Evolutionary conservation across 495 filamentous ascomycete genomes (phyloP).

Genomic region (Letharia lupina): DNA sequence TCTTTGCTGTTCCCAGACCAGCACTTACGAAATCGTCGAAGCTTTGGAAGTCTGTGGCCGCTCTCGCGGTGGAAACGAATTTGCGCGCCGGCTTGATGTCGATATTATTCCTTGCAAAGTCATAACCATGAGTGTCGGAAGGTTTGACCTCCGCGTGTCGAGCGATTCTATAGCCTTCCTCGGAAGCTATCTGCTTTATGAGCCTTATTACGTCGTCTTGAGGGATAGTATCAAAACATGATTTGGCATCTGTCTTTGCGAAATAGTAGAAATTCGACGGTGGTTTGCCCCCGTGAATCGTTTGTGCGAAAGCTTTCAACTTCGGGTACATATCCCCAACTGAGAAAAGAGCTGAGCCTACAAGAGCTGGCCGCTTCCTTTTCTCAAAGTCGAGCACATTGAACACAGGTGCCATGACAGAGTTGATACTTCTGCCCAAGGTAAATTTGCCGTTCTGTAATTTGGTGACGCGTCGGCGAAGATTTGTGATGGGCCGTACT

Average conservation of each 20-base stretch:
- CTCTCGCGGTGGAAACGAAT: conserved; percentile 54
- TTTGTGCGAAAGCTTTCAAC: conserved; percentile 58
- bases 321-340: conserved; percentile 73
- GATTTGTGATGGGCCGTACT: conserved; percentile 78
- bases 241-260: conserved; percentile 83
- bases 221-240: conserved; percentile 93
- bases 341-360: conserved; percentile 74
- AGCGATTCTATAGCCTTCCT: conserved; percentile 59
- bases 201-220: conserved; percentile 63
- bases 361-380: conserved; percentile 44
- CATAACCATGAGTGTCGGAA: conserved; percentile 25
- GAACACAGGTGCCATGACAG: conserved; percentile 63
- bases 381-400: conserved; percentile 73
- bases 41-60: conserved; percentile 40
- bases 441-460: conserved; percentile 43
- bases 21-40: conserved; percentile 49
- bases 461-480: conserved; percentile 54
- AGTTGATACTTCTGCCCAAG: conserved; percentile 73
- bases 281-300: conserved; percentile 27
- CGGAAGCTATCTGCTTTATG: conserved; percentile 52
- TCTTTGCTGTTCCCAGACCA: conserved; percentile 32
- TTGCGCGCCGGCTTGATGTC: conserved; percentile 47
- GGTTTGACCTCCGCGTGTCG: conserved; percentile 67
- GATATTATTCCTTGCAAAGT: conserved; percentile 6
- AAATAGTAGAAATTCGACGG: conserved; percentile 52